Percentiles rank a stretch among this genome's conserved stretches.
These are phyloP conservation scores for Aspergillus floridensis DNA, from an alignment of 2,329 filamentous ascomycete genomes.

Conservation along the genomic window DNA sequence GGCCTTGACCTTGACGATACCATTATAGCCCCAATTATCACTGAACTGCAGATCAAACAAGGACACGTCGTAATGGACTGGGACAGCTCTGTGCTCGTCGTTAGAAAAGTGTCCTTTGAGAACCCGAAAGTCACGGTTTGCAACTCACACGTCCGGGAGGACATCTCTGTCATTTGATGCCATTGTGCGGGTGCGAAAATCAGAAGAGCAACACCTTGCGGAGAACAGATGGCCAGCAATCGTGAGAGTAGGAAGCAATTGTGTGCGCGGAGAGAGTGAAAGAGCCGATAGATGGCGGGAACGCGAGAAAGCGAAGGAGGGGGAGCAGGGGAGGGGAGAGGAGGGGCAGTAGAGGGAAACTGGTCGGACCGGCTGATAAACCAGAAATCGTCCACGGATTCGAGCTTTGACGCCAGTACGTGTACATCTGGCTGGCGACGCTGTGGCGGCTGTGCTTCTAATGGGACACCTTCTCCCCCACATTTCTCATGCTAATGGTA, in stretches of 20 bases:
- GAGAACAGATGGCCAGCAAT: slow-evolving; percentile 17
- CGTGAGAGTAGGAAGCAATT: slow-evolving; percentile 13
- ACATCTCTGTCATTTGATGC: slow-evolving; percentile 44
- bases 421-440: slow-evolving; percentile 25
- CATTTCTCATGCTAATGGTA: slow-evolving; percentile 16
- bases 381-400: slow-evolving; percentile 23
- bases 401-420: slow-evolving; percentile 27
- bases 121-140: slow-evolving; percentile 1
- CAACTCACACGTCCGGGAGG: slow-evolving; percentile 45
- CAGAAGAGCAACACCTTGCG: slow-evolving; percentile 41
- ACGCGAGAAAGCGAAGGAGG: slow-evolving; percentile 19
- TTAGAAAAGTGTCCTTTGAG: slow-evolving; percentile 1
- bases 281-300: slow-evolving; percentile 14
- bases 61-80: slow-evolving; percentile 79
- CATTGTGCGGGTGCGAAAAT: slow-evolving; percentile 40
- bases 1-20: slow-evolving; percentile 75
- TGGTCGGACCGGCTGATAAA: slow-evolving; percentile 28
- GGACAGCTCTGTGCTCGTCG: slow-evolving; percentile 62
- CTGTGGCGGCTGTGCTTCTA: neutral
- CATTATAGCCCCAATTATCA: slow-evolving; percentile 77
- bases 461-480: slow-evolving; percentile 36
- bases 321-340: slow-evolving; percentile 16
- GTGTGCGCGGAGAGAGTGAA: slow-evolving; percentile 14
- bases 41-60: slow-evolving; percentile 73
- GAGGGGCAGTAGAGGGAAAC: slow-evolving; percentile 18